These are phyloP conservation scores for Ilex aquifolium DNA, from an alignment of 257 asterid genomes.

Conservation along the genomic window DNA sequence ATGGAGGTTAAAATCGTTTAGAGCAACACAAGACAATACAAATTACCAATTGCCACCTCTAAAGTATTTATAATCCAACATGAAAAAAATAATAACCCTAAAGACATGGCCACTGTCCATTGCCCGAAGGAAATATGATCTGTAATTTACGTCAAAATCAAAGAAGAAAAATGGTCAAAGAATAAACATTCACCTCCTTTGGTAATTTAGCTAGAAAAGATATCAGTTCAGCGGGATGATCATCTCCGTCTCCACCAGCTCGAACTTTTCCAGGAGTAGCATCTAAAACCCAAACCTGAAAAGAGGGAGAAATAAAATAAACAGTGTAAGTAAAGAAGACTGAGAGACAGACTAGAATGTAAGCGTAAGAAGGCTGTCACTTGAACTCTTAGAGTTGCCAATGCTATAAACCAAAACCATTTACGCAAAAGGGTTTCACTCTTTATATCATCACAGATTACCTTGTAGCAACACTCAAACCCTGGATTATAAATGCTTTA, in stretches of 20 bases:
- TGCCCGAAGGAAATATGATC: not conserved
- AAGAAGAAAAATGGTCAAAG: slow-evolving; percentile 8
- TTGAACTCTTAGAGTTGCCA: not conserved
- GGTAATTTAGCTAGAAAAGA: slow-evolving; percentile 64
- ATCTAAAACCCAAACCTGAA: slow-evolving; percentile 93
- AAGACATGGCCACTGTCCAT: not conserved
- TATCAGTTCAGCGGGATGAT: slow-evolving; percentile 94
- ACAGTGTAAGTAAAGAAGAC: not conserved
- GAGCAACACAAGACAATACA: slow-evolving; percentile 2
- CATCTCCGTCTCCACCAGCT: slow-evolving; percentile 94
- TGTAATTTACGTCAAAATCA: no score
- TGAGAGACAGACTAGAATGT: not conserved
- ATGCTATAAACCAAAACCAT: not conserved
- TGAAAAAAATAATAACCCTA: not conserved
- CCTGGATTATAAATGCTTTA: not conserved
- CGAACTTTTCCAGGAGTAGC: slow-evolving; percentile 97
- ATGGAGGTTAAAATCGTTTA: not conserved
- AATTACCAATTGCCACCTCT: not conserved
- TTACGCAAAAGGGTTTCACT: not conserved
- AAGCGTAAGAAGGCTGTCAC: not conserved
- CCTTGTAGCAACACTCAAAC: not conserved
- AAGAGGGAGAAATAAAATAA: not conserved
- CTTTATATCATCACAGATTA: not conserved
- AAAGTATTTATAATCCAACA: not conserved
- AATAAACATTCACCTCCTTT: slow-evolving; percentile 45